Base-by-base conservation (phyloP, 2,329 filamentous ascomycete genomes). In the Alternaria rosae region DNA sequence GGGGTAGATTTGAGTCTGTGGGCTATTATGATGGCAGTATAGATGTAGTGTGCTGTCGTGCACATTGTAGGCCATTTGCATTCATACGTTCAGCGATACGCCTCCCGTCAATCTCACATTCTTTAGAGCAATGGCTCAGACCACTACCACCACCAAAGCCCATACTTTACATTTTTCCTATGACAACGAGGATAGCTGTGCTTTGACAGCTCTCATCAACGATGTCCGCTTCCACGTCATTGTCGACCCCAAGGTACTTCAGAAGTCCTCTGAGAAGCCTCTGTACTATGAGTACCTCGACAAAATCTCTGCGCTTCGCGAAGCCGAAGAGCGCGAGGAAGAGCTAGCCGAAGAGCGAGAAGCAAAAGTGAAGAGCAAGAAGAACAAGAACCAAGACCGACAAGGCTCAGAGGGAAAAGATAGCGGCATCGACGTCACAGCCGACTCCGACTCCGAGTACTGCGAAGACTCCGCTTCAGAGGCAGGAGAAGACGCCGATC, bases 241-340 rank as follows among this genome's bases (percentile, higher is more conserved):
- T 3, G 61, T 61, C 10, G 43, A 64, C 17, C 60, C 61, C 3
- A 59, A 61, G 7, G 59, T 51, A 10, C 41, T 69, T 2, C 62
- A 66, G 47, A 66, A 66, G 30, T 62, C 61, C 3, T 53, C 61
- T 8, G 64, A 69, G 5, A 69, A 67, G 35, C 58, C 57, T 4
- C 25, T 69, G 3, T 70, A 67, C 51, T 64, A 67, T n/a, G 64
- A 67, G 17, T 69, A 70, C 23, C 59, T 70, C 3, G 66, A 69
- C 17, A 67, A 66, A 25, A 50, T 69, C 11, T 61, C 47, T 10
- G 59, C 50, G 2, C 59, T 69, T 13, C 68, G 68, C 15, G 62
- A 67, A 44, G 62, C 66, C 12, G 62, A 69, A 28, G 57, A 67
- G 23, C 57, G 58, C 10, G 67, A 70, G 28, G 57, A 67, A 26